Evolutionary conservation across 768 basidiomycete genomes (phyloP), one percentile per base, ranked within the genome.

Genomic region (Kondoa malvinella): DNA sequence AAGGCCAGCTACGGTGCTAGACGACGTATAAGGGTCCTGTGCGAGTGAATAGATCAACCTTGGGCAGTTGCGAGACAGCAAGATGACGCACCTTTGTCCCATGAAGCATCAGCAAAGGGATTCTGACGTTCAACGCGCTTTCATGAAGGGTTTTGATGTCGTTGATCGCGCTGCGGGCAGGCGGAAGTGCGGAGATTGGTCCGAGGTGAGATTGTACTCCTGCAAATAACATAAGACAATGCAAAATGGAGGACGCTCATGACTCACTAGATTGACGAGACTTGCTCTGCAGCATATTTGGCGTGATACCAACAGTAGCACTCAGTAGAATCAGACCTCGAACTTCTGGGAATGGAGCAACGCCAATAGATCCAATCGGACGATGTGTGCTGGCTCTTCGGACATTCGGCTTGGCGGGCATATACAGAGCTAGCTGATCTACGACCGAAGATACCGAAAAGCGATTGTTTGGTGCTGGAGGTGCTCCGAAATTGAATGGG

Each of bases 1-100:
- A 14, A 63, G 31, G n/a, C 3, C 3, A 16, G 61, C 33, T 16
- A 32, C 30, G 12, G 61, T 33, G 15, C 29, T 16, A 26, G 61
- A 16, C 12, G 61, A 30, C 3, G 27, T 63, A 29, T 31, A 63
- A 33, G 29, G 33, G 61, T 63, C 61, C 61, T 63, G 61, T 59
- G 14, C 14, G 25, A 60, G 61, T 3, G 61, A 34, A 31, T 27
- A 3, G 30, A 32, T 33, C n/a, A 32, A 8, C 14, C 3, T 32
- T 63, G 21, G 32, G 29, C 3, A 29, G 27, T 12, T 34, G 30
- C 8, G 27, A 59, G 12, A 25, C 25, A 31, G 8, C 21, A 31
- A 59, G 25, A 14, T 25, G 30, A 59, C 58, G 3, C 32, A 34
- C 61, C 61, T 63, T 63, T 3, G 16, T 27, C 12, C 61, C 61